Conservation (phyloP, 495 filamentous ascomycete species). For the Xylaria scruposa region DNA sequence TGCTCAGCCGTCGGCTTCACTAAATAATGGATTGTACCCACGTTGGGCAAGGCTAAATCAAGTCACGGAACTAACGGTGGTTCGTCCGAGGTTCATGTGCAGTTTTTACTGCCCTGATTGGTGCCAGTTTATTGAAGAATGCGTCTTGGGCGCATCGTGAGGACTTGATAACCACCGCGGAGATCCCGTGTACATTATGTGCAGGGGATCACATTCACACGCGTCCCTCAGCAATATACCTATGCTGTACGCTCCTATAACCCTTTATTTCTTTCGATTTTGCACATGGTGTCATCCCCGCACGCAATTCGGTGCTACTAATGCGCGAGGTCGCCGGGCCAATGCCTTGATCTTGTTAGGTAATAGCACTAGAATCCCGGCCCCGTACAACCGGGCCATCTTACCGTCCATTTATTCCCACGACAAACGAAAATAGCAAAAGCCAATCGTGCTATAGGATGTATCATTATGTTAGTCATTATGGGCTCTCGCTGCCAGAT, state of each 20-base stretch:
- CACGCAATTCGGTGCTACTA: conserved; percentile 32
- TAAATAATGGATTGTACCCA: conserved; percentile 16
- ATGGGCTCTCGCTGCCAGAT: conserved; percentile 19
- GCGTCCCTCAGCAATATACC: conserved; percentile 11
- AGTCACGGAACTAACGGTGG: conserved; percentile 6
- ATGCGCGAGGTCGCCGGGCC: conserved; percentile 28
- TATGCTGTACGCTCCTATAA: conserved; percentile 13
- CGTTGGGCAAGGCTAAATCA: conserved; percentile 17
- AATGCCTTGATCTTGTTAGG: conserved; percentile 32
- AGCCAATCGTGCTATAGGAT: conserved; percentile 22
- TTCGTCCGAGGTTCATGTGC: neutral
- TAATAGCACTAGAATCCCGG: conserved; percentile 31
- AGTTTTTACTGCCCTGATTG: neutral
- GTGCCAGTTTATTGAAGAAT: conserved; percentile 9
- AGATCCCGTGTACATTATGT: conserved; percentile 22
- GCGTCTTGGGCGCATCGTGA: conserved; percentile 13
- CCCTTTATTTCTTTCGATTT: conserved; percentile 9
- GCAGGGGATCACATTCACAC: conserved; percentile 11
- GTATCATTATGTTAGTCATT: conserved; percentile 28
- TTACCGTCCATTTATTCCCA: conserved; percentile 19
- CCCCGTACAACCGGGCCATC: conserved; percentile 12
- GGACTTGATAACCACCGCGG: conserved; percentile 20
- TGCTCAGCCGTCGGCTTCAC: conserved; percentile 7
- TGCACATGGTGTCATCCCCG: conserved; percentile 30
- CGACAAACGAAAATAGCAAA: conserved; percentile 25